Percentiles rank a stretch among this genome's conserved stretches.
phyloP scores from a whole-genome alignment of 148 eudicot genomes.

The Euryodendron excelsum region DNA sequence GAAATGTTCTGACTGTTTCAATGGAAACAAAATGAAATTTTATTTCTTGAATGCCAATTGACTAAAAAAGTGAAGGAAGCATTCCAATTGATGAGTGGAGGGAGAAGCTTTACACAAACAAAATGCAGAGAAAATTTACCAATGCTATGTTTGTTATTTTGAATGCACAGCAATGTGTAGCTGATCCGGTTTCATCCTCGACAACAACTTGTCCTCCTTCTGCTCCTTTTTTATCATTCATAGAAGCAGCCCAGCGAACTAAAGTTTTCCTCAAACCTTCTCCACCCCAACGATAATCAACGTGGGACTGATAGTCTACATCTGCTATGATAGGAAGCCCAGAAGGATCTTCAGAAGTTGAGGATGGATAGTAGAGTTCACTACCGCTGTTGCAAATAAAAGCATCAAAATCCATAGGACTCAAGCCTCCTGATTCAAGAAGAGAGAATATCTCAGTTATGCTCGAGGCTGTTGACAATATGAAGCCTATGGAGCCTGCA shows the following conservation, averaged over 20 bases:
- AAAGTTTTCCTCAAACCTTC: slow-evolving; percentile 82
- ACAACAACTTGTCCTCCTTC: slow-evolving; percentile 40
- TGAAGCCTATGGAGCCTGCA: slow-evolving; percentile 69
- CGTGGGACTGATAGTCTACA: slow-evolving; percentile 70
- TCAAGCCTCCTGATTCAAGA: slow-evolving; percentile 56
- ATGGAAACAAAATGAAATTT: too few species aligned
- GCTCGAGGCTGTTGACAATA: slow-evolving; percentile 70
- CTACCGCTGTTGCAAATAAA: slow-evolving; percentile 87
- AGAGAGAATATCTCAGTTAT: slow-evolving; percentile 61
- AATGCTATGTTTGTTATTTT: slow-evolving; percentile 54
- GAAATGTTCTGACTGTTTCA: too few species aligned
- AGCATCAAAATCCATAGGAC: slow-evolving; percentile 78
- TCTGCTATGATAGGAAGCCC: slow-evolving; percentile 27
- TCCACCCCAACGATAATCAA: slow-evolving; percentile 85
- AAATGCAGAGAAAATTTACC: slow-evolving; percentile 35
- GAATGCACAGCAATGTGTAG: slow-evolving; percentile 70
- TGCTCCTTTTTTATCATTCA: slow-evolving; percentile 46
- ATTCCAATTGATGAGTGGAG: not conserved
- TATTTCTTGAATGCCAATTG: too few species aligned
- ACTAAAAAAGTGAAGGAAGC: not conserved
- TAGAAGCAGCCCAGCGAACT: slow-evolving; percentile 67
- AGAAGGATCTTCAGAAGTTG: slow-evolving; percentile 9
- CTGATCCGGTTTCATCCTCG: slow-evolving; percentile 67
- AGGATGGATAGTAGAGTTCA: slow-evolving; percentile 71
- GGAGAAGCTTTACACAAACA: not conserved